Evolutionary conservation across 768 basidiomycete genomes (phyloP), one percentile per base, ranked within the genome.

Genomic region (Phaeotremella skinneri): DNA sequence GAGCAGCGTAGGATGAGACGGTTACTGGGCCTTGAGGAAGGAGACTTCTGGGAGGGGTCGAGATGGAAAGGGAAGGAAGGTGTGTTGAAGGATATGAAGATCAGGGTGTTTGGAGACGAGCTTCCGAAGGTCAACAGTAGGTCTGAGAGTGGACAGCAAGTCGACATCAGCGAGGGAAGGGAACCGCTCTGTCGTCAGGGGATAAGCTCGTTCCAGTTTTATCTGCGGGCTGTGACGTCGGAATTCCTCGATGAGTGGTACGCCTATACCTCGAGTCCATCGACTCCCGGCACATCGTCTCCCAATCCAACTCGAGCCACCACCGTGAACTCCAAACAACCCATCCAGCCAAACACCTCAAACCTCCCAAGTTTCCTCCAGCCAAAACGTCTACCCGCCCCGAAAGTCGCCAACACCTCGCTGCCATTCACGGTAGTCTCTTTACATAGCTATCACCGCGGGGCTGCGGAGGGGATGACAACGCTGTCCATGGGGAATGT

Each of bases 1-100:
- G 90, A 92, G 75, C 85, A 82, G 62, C 45, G 59, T 27, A 37
- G 70, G 2, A 69, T 72, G 70, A 41, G 61, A 31, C 25, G 67
- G 21, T 55, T 72, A 51, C 27, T 72, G 1, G 70, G 70, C 14
- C 11, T 61, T 3, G 70, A 72, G 58, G 32, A 65, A 37, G 70
- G 70, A 5, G 65, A 72, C 58, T 72, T 72, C 51, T 72, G 63
- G 49, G 61, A 67, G 49, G 67, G 61, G 29, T 62, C 59, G 6
- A 58, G 70, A 37, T 72, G 69, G 49, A 32, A 72, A 42, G 65
- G 64, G 13, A 59, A 65, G 25, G 67, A 61, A 26, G 67, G 67
- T 0, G 39, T 52, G 26, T 52, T 72, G 55, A 47, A 34, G 20
- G 65, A 58, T 21, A 43, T 72, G n/a, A 49, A 47, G 34, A 26